Base-by-base conservation (phyloP, 345 rosid species). In the Eucalyptus virginea region DNA sequence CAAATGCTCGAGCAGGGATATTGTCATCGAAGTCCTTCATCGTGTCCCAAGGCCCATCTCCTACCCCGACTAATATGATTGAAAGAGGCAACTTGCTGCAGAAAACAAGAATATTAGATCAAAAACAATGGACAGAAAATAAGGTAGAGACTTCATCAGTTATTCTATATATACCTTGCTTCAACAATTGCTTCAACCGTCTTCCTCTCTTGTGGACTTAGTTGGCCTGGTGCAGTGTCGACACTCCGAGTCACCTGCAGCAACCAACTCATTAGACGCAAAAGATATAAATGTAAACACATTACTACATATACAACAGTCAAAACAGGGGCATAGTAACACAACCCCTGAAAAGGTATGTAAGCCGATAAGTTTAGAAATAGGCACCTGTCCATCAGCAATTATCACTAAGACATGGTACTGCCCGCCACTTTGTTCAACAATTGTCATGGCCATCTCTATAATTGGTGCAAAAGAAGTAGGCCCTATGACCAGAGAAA, bases 21-120 rank as follows among this genome's bases (percentile, higher is more conserved):
- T 98, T 98, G 89, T 98, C 99, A 86, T 97, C 99, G 58, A 98
- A 98, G 91, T 98, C 98, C 89, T 93, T 93, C 99, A 98, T 98
- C 94, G 94, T 96, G 90, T 98, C 99, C 99, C 99, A 98, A 45
- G 99, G 99, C 24, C 99, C 99, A 92, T 98, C 99, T 42, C 99
- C 99, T 3, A 98, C 99, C 86, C 99, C 99, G 1, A 98, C 99
- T 88, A 97, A 92, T 80, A 97, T 92, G 81, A 98, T 96, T 45
- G 99, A 97, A 86, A 98, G 88, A 45, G 99, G 99, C 93, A 96
- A 95, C 92, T 96, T 92, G 89, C 98, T 96, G 94, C 34, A 88
- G 88, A 52, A 49, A 88, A 40, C 85, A 90, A 90, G 92, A 42
- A 85, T 80, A 85, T 89, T 30, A 86, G 91, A 87, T 42, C 6